Evolutionary conservation across 345 rosid species (phyloP).

Genomic region (Brassica cretica): DNA sequence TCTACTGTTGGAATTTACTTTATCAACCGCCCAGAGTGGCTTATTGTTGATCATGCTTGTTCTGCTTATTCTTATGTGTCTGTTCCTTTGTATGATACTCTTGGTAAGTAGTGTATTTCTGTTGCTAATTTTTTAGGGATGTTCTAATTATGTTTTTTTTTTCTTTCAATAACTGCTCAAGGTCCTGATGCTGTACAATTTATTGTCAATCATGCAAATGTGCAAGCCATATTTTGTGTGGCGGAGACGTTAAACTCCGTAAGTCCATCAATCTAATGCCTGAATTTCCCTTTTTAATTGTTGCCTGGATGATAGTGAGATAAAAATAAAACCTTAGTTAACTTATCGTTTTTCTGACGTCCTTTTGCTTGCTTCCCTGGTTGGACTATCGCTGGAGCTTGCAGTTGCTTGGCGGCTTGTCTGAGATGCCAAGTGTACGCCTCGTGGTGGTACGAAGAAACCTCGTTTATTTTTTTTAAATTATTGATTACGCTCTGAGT

Average conservation of each 20-base stretch:
- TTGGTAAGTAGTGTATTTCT: slow-evolving; percentile 53
- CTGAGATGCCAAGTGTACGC: slow-evolving; percentile 79
- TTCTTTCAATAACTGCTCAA: slow-evolving; percentile 36
- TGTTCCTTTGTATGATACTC: slow-evolving; percentile 97
- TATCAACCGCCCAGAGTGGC: slow-evolving; percentile 95
- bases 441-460: slow-evolving; percentile 76
- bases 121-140: slow-evolving; percentile 17
- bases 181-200: slow-evolving; percentile 96
- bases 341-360: slow-evolving; percentile 9
- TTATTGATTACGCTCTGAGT: not conserved
- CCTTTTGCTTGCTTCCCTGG: not conserved
- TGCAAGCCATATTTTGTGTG: slow-evolving; percentile 88
- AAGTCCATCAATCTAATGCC: slow-evolving; percentile 37
- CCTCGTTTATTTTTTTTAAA: not conserved
- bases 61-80: slow-evolving; percentile 81
- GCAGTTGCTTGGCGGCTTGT: slow-evolving; percentile 79
- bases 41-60: slow-evolving; percentile 93
- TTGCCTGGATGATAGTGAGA: not conserved
- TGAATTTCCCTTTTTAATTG: not conserved
- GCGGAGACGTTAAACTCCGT: slow-evolving; percentile 75
- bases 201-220: slow-evolving; percentile 80
- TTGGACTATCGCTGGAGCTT: slow-evolving; percentile 38
- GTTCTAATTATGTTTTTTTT: slow-evolving; percentile 9
- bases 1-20: slow-evolving; percentile 84
- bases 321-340: not conserved